Percentiles rank a stretch among this genome's conserved stretches.
Evolutionary conservation across 805 yeast genomes (phyloP).

Genomic region (Metschnikowia lunata): DNA sequence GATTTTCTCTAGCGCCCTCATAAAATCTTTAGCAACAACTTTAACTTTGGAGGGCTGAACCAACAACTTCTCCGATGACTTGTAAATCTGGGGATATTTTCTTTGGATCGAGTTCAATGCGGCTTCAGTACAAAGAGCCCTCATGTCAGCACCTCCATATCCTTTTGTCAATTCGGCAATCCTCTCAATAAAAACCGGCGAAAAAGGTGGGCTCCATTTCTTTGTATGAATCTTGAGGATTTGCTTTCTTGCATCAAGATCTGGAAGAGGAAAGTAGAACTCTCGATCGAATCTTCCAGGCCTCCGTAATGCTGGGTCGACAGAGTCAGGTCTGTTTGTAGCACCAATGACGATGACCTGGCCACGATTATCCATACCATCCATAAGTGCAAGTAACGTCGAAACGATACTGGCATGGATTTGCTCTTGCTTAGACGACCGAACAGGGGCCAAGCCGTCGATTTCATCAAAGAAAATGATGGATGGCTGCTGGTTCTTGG

Average conservation of each 20-base stretch:
- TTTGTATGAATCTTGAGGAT: constrained; percentile 82
- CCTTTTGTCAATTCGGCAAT: constrained; percentile 86
- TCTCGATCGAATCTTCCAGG: constrained; percentile 98
- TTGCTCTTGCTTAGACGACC: constrained; percentile 96
- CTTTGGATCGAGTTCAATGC: constrained; percentile 90
- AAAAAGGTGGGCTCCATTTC: constrained; percentile 78
- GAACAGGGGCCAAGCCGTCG: constrained; percentile 96
- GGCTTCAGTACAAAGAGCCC: constrained; percentile 94
- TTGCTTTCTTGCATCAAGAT: constrained; percentile 67
- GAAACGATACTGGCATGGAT: constrained; percentile 97
- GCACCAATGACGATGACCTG: constrained; percentile 98
- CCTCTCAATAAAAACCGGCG: constrained; percentile 52
- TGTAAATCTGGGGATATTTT: constrained; percentile 88
- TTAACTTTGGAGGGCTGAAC: constrained; percentile 68
- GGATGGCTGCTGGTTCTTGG: constrained; percentile 91
- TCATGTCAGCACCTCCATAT: constrained; percentile 94
- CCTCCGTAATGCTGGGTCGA: constrained; percentile 95
- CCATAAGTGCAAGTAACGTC: constrained; percentile 92
- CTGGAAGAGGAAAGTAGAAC: constrained; percentile 93
- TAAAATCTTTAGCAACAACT: constrained; percentile 79
- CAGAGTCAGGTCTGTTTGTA: constrained; percentile 94
- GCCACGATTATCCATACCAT: constrained; percentile 98
- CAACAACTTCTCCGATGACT: constrained; percentile 62
- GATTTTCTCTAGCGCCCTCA: constrained; percentile 78
- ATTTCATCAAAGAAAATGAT: constrained; percentile 97